Conservation (phyloP, 2,329 filamentous ascomycete species). For the Xylariaceae sp. region DNA sequence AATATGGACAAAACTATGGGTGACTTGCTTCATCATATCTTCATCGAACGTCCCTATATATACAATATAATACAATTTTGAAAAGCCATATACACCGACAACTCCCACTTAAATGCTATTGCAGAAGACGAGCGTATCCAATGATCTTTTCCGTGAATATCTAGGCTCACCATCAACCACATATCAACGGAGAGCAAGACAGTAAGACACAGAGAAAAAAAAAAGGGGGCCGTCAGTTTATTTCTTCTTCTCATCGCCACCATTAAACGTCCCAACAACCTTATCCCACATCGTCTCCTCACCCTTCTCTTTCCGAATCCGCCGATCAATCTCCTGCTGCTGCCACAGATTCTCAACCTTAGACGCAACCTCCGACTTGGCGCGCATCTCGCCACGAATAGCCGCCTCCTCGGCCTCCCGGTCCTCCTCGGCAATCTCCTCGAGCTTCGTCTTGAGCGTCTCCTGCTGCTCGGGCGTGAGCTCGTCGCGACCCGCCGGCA, state of each 20-base stretch:
- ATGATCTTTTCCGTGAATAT: no score
- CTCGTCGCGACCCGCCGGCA: conserved; percentile 16
- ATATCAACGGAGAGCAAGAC: neutral
- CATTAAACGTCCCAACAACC: conserved; percentile 31
- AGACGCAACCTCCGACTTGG: conserved; percentile 54
- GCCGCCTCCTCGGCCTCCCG: conserved; percentile 59
- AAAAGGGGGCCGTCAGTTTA: neutral
- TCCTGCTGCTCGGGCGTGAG: conserved; percentile 46
- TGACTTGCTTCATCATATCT: neutral
- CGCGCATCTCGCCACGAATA: conserved; percentile 56
- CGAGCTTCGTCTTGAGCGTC: conserved; percentile 49
- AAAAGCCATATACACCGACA: neutral
- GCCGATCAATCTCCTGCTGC: conserved; percentile 49
- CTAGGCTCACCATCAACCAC: neutral
- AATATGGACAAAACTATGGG: no score
- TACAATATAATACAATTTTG: conserved; percentile 16
- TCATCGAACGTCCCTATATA: conserved; percentile 8
- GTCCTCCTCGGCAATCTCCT: conserved; percentile 54
- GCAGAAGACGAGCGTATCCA: neutral
- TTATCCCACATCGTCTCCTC: conserved; percentile 42
- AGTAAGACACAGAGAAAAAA: neutral
- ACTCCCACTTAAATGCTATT: no score
- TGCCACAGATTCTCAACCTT: conserved; percentile 51
- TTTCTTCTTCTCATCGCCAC: conserved; percentile 18
- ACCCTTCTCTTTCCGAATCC: conserved; percentile 53